Conservation (phyloP, 2,329 filamentous ascomycete genomes). For the Aureobasidium melanogenum region DNA sequence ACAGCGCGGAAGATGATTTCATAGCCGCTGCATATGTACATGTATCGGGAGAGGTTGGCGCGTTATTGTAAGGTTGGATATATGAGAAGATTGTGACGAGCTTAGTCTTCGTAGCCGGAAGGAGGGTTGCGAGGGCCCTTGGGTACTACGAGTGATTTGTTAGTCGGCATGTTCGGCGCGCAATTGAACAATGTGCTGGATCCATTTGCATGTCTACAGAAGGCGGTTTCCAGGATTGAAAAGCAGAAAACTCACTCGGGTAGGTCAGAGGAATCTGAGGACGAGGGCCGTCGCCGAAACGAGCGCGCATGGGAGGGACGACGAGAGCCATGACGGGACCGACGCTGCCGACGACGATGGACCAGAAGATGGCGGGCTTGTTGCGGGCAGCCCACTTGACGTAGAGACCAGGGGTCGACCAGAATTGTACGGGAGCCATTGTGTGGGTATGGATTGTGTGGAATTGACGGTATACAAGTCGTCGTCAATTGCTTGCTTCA, state of each 20-base stretch:
- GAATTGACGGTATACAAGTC: constrained; percentile 17
- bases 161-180: neutral
- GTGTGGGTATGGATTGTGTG: neutral
- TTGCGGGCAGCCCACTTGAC: constrained; percentile 79
- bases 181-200: neutral
- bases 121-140: constrained; percentile 38
- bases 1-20: neutral
- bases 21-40: neutral
- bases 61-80: neutral
- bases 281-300: constrained; percentile 65
- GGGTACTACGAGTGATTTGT: constrained; percentile 30
- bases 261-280: constrained; percentile 78
- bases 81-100: constrained; percentile 9
- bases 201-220: no score
- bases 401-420: constrained; percentile 73
- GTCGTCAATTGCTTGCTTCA: neutral
- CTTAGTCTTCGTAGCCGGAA: constrained; percentile 38
- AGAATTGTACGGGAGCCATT: constrained; percentile 75
- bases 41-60: neutral
- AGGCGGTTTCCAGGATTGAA: neutral
- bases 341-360: constrained; percentile 60
- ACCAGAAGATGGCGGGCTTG: constrained; percentile 87
- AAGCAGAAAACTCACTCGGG: constrained; percentile 61
- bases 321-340: constrained; percentile 63
- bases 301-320: constrained; percentile 64